Evolutionary conservation across 805 yeast species (phyloP), one percentile per base, ranked within the genome.

Genomic region (Saccharomycopsis sp.): DNA sequence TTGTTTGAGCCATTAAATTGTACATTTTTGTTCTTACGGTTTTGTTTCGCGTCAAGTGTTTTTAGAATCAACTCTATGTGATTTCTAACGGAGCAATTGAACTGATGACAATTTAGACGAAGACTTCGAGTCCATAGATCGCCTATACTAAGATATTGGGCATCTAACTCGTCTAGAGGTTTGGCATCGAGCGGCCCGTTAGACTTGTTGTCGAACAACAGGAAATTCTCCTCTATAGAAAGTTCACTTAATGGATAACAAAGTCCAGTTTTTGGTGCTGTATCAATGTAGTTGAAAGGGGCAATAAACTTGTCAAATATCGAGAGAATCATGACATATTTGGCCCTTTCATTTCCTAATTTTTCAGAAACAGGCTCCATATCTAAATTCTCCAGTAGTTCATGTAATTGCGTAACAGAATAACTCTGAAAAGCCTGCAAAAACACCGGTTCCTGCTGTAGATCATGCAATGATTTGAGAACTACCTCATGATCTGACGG

Each of bases 61-160:
- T 52, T 52, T 7, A 68, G 50, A 9, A 60, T 62, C 3, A 56
- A 47, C 52, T 65, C 66, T 19, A 69, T 41, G 38, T 67, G 68
- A 12, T 53, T 38, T 41, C 63, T 56, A 41, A 71, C 57, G 20
- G 62, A 63, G 24, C 53, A 62, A 35, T 62, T 61, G 17, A 57
- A 47, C 47, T 70, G 70, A 2, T 60, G 59, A 8, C 65, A 59
- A 8, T 54, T 57, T 1, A 68, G 50, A 35, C 60, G 57, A 35
- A 66, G 64, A 2, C 62, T 54, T 29, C 73, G 62, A n/a, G 60
- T 50, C 22, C 68, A 52, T 42, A 71, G 67, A 53, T 71, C 74
- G n/a, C 60, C 59, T 24, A 64, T 38, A 17, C 69, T 61, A 14
- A 71, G 62, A 58, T 65, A 71, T 44, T 71, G 73, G 3, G 66